phyloP scores from a whole-genome alignment of 2,329 filamentous ascomycete species.

The Acrocalymma vagum region DNA sequence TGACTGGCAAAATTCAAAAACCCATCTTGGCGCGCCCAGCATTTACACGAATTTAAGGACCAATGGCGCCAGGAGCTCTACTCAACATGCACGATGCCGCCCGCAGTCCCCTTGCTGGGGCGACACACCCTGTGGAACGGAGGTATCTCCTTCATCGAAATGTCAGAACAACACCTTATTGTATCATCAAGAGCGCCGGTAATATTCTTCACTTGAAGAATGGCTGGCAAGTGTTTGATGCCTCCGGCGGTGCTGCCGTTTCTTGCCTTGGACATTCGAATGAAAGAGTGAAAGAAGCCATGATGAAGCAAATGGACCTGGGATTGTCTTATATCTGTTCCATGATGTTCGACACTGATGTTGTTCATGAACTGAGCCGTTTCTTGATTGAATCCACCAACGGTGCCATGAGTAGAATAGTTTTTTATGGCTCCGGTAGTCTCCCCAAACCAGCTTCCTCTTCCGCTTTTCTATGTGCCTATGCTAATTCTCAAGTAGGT shows the following conservation, averaged over 20 bases:
- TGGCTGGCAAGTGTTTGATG: constrained; percentile 73
- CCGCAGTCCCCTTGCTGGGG: too few relatives aligned
- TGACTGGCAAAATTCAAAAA: too few relatives aligned
- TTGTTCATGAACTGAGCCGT: constrained; percentile 62
- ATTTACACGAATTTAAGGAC: too few relatives aligned
- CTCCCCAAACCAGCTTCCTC: too few relatives aligned
- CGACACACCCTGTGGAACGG: neutral
- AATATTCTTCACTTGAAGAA: constrained; percentile 58
- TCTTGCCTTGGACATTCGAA: constrained; percentile 75
- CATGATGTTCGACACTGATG: constrained; percentile 64
- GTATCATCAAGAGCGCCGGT: constrained; percentile 58
- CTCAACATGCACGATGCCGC: too few relatives aligned
- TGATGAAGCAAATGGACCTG: constrained; percentile 64
- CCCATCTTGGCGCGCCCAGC: too few relatives aligned
- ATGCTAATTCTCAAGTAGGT: constrained; percentile 19
- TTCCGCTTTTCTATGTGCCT: too few relatives aligned
- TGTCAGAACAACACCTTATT: constrained; percentile 55
- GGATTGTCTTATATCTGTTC: constrained; percentile 68
- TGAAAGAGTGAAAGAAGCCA: constrained; percentile 66
- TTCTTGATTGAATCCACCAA: constrained; percentile 61
- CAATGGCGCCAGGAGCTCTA: constrained; percentile 13
- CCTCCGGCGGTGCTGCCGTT: constrained; percentile 77
- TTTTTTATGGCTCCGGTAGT: constrained; percentile 67
- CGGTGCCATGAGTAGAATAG: constrained; percentile 62
- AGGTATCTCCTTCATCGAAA: constrained; percentile 59